Evolutionary conservation across 164 flowering plant genomes (phyloP).

Genomic region (Nelumbo lutea): DNA sequence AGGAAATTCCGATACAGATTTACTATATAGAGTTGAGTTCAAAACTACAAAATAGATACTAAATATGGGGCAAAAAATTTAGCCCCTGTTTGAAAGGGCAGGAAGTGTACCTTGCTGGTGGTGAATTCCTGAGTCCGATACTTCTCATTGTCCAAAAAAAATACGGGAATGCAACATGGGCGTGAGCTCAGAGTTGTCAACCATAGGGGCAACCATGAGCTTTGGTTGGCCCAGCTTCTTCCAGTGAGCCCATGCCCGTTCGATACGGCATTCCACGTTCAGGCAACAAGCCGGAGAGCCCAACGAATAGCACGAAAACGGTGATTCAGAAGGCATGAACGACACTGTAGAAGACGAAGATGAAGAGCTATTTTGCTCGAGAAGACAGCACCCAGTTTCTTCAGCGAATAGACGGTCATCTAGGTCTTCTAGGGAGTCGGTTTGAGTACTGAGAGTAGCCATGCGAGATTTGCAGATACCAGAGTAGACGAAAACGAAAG

Average conservation of each 20-base stretch:
- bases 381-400: background rate
- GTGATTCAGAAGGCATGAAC: too few relatives aligned
- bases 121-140: constrained; percentile 68
- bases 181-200: constrained; percentile 91
- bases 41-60: too few relatives aligned
- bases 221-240: constrained; percentile 66
- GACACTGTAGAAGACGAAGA: background rate
- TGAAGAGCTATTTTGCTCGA: constrained; percentile 1
- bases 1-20: too few relatives aligned
- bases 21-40: too few relatives aligned
- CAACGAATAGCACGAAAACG: constrained; percentile 5
- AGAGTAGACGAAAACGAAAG: background rate
- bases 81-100: too few relatives aligned
- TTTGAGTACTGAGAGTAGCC: constrained; percentile 23
- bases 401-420: constrained; percentile 37
- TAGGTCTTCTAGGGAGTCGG: constrained; percentile 18
- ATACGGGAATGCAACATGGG: constrained; percentile 94
- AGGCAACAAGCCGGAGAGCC: constrained; percentile 30
- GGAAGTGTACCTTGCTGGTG: constrained; percentile 60
- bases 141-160: constrained; percentile 73
- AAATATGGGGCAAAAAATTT: too few relatives aligned
- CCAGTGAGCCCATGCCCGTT: constrained; percentile 97
- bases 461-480: constrained; percentile 18
- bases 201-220: constrained; percentile 95
- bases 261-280: constrained; percentile 39